A percentile compares a stretch with the other conserved stretches of the same genome.
Evolutionary conservation across 768 basidiomycete genomes (phyloP).

Genomic region (Lactarius sp.): DNA sequence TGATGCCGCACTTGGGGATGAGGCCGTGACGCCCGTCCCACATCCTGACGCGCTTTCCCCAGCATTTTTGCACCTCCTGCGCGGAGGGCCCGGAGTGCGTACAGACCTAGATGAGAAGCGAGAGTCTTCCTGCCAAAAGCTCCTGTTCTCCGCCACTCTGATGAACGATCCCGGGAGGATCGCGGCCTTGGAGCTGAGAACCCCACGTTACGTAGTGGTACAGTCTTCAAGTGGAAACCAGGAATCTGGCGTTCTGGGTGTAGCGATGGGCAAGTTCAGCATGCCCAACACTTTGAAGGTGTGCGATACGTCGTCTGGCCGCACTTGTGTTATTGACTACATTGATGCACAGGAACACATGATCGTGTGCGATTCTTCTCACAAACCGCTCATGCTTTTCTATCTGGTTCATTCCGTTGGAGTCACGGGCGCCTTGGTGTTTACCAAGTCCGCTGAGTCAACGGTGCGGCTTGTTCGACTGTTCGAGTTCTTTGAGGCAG

Average conservation of each 20-base stretch:
- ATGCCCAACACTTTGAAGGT: slow-evolving; percentile 78
- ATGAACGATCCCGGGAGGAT: slow-evolving; percentile 94
- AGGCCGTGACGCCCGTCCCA: slow-evolving; percentile 19
- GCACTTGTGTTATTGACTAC: neutral
- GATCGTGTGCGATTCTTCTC: slow-evolving; percentile 67
- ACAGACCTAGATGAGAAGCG: slow-evolving; percentile 55
- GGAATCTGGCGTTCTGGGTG: slow-evolving; percentile 41
- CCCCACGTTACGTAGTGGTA: slow-evolving; percentile 87
- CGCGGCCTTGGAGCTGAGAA: slow-evolving; percentile 66
- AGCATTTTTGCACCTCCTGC: slow-evolving; percentile 43
- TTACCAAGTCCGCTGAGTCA: slow-evolving; percentile 96
- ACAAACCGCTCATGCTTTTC: slow-evolving; percentile 88
- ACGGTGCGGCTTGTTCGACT: slow-evolving; percentile 76
- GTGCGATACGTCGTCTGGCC: slow-evolving; percentile 27
- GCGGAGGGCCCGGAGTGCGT: slow-evolving; percentile 37
- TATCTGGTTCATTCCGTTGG: slow-evolving; percentile 65
- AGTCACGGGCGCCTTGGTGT: slow-evolving; percentile 74
- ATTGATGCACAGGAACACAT: slow-evolving; percentile 65
- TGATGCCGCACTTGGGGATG: neutral
- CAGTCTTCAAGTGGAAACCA: slow-evolving; percentile 38
- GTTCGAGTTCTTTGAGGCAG: slow-evolving; percentile 73
- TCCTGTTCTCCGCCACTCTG: slow-evolving; percentile 94
- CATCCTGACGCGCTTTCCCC: slow-evolving; percentile 60
- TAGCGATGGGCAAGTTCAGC: slow-evolving; percentile 70
- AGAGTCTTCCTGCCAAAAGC: slow-evolving; percentile 78